These are phyloP conservation scores for Solanum chmielewskii DNA, from an alignment of 257 asterid genomes.

Conservation along the genomic window DNA sequence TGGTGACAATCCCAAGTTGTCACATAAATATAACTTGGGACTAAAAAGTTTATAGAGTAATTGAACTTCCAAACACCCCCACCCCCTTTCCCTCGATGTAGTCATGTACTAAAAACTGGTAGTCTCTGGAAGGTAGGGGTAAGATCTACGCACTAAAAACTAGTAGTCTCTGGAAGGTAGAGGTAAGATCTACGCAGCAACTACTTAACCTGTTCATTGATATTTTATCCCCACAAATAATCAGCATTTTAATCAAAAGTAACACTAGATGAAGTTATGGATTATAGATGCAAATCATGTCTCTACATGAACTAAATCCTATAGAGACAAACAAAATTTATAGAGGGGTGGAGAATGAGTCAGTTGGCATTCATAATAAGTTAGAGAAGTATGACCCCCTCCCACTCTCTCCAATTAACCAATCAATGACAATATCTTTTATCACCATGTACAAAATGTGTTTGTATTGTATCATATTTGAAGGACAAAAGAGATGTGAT, in stretches of 20 bases:
- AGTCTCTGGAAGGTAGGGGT: not conserved
- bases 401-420: too few species aligned
- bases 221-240: too few species aligned
- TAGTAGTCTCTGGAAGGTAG: not conserved
- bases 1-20: not conserved
- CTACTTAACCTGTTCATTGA: not conserved
- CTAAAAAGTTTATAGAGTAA: not conserved
- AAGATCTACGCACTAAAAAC: too few species aligned
- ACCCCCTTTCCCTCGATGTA: not conserved
- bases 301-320: too few species aligned
- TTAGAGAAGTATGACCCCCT: not conserved
- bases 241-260: too few species aligned
- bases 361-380: not conserved
- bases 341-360: not conserved
- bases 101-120: not conserved
- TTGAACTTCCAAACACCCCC: not conserved
- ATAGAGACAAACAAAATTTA: not conserved
- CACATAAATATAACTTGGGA: not conserved
- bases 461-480: not conserved
- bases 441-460: not conserved
- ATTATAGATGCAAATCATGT: too few species aligned
- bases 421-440: not conserved
- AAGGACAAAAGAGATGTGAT: not conserved
- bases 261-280: too few species aligned
- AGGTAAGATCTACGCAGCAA: too few species aligned